A percentile compares a stretch with the other conserved stretches of the same genome.
phyloP scores from a whole-genome alignment of 805 yeast genomes.

The Diddensiella transvaalensis region DNA sequence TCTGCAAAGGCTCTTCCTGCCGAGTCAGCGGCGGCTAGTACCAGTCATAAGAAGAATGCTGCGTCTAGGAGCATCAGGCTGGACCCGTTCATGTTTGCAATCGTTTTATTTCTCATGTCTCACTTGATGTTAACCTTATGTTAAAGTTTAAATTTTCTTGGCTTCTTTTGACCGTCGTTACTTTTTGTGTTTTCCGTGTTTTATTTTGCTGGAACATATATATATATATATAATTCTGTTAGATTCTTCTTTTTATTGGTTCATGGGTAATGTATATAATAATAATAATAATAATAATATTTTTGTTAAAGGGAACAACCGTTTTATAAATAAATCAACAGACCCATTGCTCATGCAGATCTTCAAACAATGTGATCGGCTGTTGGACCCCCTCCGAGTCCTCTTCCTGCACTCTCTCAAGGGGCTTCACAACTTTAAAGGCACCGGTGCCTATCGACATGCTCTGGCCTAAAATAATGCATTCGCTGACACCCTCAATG shows the following conservation, averaged over 20 bases:
- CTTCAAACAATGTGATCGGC: constrained; percentile 3
- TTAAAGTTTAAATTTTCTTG: neutral
- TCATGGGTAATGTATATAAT: neutral
- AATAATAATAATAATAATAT: neutral
- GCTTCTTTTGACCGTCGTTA: too few relatives aligned
- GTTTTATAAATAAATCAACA: too few relatives aligned
- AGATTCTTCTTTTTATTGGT: neutral
- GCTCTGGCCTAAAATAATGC: constrained; percentile 96
- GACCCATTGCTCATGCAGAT: constrained; percentile 1
- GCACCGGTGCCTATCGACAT: constrained; percentile 98
- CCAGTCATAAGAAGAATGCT: neutral
- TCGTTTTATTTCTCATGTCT: neutral
- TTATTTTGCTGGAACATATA: neutral
- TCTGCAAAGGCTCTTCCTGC: constrained; percentile 11
- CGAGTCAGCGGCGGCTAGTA: neutral
- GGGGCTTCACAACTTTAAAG: constrained; percentile 58
- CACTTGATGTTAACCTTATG: neutral
- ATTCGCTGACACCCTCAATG: constrained; percentile 96
- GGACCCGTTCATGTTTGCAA: neutral
- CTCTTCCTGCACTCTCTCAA: constrained; percentile 18
- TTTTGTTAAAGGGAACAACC: too few relatives aligned
- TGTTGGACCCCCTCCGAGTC: neutral
- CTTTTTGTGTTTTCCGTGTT: too few relatives aligned
- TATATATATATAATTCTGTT: neutral
- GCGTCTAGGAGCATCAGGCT: neutral